These are phyloP conservation scores for Ceratobasidium sp. DNA, from an alignment of 1,284 basidiomycete species.

Conservation along the genomic window DNA sequence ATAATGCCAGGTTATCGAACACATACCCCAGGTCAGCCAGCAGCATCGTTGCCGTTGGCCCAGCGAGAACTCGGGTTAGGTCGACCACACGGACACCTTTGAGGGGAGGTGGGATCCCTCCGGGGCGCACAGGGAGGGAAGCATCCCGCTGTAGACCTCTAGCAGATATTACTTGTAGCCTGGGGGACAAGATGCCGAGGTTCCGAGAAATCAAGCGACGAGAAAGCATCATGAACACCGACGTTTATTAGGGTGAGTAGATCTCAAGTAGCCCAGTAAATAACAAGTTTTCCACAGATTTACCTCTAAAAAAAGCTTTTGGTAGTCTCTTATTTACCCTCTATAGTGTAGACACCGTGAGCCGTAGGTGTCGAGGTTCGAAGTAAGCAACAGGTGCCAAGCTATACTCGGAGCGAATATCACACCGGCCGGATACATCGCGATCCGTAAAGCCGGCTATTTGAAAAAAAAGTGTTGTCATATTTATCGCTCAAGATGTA, in stretches of 20 bases:
- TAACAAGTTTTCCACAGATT: no score
- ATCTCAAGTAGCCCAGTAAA: no score
- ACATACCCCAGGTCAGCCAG: slow-evolving; percentile 78
- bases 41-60: slow-evolving; percentile 91
- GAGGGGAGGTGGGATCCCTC: slow-evolving; percentile 81
- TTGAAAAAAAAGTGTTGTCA: no score
- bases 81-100: slow-evolving; percentile 86
- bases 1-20: not conserved
- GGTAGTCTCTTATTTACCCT: no score
- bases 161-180: not conserved
- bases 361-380: slow-evolving; percentile 1
- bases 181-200: not conserved
- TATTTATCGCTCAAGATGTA: not conserved
- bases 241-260: not conserved
- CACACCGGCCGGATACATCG: not conserved
- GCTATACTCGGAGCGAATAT: not conserved
- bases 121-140: slow-evolving; percentile 7
- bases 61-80: slow-evolving; percentile 89
- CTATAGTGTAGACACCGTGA: no score
- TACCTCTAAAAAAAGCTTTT: no score
- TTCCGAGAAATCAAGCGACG: slow-evolving; percentile 16
- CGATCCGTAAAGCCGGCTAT: not conserved
- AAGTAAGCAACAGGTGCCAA: not conserved
- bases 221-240: slow-evolving; percentile 13
- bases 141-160: slow-evolving; percentile 7